Base-by-base conservation (phyloP, 164 flowering plant genomes). In the Saururus chinensis region DNA sequence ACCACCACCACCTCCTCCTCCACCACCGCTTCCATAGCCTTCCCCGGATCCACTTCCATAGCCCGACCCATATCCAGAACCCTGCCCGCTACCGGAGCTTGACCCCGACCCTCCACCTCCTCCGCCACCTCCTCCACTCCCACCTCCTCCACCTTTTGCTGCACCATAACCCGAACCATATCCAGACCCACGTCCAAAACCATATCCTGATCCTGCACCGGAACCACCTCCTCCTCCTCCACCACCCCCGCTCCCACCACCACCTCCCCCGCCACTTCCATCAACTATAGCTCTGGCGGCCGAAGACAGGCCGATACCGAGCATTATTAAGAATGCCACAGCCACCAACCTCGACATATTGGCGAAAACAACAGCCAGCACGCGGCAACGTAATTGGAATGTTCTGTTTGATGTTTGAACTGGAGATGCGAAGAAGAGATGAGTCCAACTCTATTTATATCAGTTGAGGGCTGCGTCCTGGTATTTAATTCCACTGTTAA, bases 171-270 rank as follows among this genome's bases (percentile, higher is more conserved):
- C 65, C 0, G 37, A 40, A 5, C 59, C 65, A 19, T 22, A 53
- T 13, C 58, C 65, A 9, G 21, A 52, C 24, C 57, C 30, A 19
- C 37, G 12, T 7, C 65, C 65, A 10, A 57, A 53, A 37, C 57
- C 59, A 13, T 40, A 63, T 1, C 65, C 65, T 19, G 42, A 53
- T 14, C 65, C 59, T 35, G 19, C 19, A 11, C 59, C 59, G 12
- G 21, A 17, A 23, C 57, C 64, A 23, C 25, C 57, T 11, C 57
- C 64, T 24, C 53, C 37, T 5, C 57, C 57, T 9, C 42, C 17
- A n/a, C 48, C 64, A 20, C 30, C 49, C 17, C 62, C 61, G 4
- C 35, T 22, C 0, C 56, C 64, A 3, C 58, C 35, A 0, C 58
- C 56, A 7, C 56, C 56, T 10, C 54, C 54, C 19, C 20, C 26